Evolutionary conservation across 805 yeast species (phyloP).

Genomic region (Zygoascus tannicola): DNA sequence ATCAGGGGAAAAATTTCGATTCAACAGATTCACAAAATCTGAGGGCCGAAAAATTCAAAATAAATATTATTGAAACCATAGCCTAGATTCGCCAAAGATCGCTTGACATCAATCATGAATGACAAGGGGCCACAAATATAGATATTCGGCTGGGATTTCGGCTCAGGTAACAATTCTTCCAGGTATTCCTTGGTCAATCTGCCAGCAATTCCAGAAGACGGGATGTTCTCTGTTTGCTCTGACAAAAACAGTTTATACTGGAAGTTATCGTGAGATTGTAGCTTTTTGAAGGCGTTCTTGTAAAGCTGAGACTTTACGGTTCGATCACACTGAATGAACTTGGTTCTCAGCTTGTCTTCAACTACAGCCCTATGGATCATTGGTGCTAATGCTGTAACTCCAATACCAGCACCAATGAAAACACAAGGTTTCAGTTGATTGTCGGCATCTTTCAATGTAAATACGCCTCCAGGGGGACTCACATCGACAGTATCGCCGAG

Average conservation of each 20-base stretch:
- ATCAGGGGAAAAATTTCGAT: too few species aligned
- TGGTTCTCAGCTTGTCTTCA: constrained; percentile 25
- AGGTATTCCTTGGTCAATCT: constrained; percentile 4
- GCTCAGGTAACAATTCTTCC: constrained; percentile 2
- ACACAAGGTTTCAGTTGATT: constrained; percentile 21
- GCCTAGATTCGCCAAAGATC: constrained; percentile 2
- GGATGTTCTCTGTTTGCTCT: background rate
- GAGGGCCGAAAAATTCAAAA: constrained; percentile 10
- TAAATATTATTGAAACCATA: constrained; percentile 2
- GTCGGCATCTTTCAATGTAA: constrained; percentile 22
- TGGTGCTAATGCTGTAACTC: constrained; percentile 54
- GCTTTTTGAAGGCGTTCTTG: constrained; percentile 1
- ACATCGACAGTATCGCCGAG: constrained; percentile 43
- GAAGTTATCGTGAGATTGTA: constrained; percentile 8
- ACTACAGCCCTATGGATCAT: constrained; percentile 28
- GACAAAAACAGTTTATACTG: constrained; percentile 8
- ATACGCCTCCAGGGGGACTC: constrained; percentile 52
- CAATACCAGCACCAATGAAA: constrained; percentile 54
- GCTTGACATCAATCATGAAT: constrained; percentile 7
- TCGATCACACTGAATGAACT: constrained; percentile 30
- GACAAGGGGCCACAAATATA: constrained; percentile 7
- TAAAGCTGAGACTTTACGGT: constrained; percentile 12
- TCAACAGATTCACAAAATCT: constrained; percentile 10
- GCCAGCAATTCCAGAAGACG: constrained; percentile 3
- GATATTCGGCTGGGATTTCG: constrained; percentile 1